Percentiles rank a stretch among this genome's conserved stretches.
Conservation (phyloP, 139 green algal genomes). For the Coelastrella sp. region DNA sequence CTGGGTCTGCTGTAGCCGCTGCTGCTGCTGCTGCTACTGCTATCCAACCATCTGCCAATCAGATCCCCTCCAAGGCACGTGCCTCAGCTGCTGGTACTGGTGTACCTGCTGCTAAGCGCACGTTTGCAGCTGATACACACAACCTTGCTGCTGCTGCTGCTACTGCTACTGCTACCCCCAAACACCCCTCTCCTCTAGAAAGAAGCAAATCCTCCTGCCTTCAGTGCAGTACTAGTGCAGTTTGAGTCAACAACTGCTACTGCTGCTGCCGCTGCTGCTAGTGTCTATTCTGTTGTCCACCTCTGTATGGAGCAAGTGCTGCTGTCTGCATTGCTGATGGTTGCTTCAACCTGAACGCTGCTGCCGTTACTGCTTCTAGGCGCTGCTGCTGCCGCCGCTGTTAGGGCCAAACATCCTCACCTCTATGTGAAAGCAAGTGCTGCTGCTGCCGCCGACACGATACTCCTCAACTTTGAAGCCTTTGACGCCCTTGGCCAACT, state of each 20-base stretch:
- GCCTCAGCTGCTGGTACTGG: too few relatives aligned
- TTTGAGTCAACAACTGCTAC: too few relatives aligned
- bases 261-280: neutral
- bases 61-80: too few relatives aligned
- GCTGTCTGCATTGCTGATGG: too few relatives aligned
- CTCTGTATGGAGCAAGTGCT: neutral
- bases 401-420: neutral
- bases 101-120: too few relatives aligned
- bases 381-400: neutral
- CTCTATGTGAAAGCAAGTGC: slow-evolving; percentile 47
- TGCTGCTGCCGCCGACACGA: neutral
- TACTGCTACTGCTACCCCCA: slow-evolving; percentile 9
- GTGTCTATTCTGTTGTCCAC: neutral
- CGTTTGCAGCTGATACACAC: too few relatives aligned
- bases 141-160: slow-evolving; percentile 18
- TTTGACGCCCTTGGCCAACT: slow-evolving; percentile 22
- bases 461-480: slow-evolving; percentile 3
- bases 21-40: too few relatives aligned
- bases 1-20: too few relatives aligned
- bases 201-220: too few relatives aligned
- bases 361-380: neutral
- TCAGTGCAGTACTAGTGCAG: too few relatives aligned
- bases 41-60: too few relatives aligned
- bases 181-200: too few relatives aligned
- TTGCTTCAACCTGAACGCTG: neutral